A percentile compares a stretch with the other conserved stretches of the same genome.
These are phyloP conservation scores for Cenococcum geophilum DNA, from an alignment of 495 filamentous ascomycete genomes.

Conservation along the genomic window DNA sequence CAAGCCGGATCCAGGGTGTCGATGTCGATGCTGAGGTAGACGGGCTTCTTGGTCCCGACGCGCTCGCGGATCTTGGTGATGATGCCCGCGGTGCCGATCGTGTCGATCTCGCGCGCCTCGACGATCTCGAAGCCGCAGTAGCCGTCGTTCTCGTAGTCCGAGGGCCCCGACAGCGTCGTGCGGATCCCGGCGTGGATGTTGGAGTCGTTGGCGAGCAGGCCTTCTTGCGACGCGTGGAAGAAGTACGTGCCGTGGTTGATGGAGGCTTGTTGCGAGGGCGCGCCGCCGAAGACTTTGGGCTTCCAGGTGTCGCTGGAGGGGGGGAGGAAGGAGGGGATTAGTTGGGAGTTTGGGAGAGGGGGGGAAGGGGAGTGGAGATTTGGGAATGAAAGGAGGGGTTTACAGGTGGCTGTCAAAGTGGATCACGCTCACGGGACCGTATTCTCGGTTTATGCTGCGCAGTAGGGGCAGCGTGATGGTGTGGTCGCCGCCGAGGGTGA, in stretches of 20 bases:
- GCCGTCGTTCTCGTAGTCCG: constrained; percentile 75
- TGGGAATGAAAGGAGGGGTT: constrained; percentile 8
- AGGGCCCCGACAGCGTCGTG: constrained; percentile 62
- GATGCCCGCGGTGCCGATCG: constrained; percentile 62
- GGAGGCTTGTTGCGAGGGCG: constrained; percentile 56
- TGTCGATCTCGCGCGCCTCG: constrained; percentile 78
- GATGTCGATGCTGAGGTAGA: constrained; percentile 85
- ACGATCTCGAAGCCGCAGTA: constrained; percentile 77
- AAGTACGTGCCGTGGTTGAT: constrained; percentile 86
- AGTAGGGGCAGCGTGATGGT: constrained; percentile 58
- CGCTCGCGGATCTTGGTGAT: constrained; percentile 67
- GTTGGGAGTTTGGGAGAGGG: not conserved
- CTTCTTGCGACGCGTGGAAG: constrained; percentile 62
- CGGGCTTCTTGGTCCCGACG: constrained; percentile 63
- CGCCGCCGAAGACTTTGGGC: constrained; percentile 60
- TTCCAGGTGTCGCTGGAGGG: constrained; percentile 53
- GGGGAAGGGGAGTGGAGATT: not conserved
- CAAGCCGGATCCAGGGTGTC: constrained; percentile 83
- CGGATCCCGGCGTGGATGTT: constrained; percentile 86
- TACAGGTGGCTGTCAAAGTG: constrained; percentile 45
- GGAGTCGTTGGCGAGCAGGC: constrained; percentile 69
- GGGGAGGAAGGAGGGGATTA: not conserved
- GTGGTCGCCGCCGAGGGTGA: constrained; percentile 51
- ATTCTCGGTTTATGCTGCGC: constrained; percentile 40
- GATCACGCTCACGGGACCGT: constrained; percentile 42